These are phyloP conservation scores for Garcileccinum viscosum DNA, from an alignment of 1,284 basidiomycete genomes.

Conservation along the genomic window DNA sequence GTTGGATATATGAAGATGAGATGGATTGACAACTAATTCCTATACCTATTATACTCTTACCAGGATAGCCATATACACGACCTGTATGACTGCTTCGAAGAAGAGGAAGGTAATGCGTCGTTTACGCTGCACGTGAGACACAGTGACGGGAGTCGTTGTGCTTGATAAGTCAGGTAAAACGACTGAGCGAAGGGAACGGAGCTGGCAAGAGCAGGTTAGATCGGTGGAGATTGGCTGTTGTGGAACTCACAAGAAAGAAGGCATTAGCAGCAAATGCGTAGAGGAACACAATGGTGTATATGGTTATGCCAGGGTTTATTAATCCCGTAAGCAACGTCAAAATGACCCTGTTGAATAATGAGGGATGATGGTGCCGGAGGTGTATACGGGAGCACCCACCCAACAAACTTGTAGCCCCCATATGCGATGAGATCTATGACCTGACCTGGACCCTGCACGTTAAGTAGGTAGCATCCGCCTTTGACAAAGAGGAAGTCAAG, in stretches of 20 bases:
- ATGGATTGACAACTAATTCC: not conserved
- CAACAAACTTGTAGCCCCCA: slow-evolving; percentile 97
- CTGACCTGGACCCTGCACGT: slow-evolving; percentile 78
- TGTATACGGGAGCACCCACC: slow-evolving; percentile 53
- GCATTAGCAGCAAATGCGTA: slow-evolving; percentile 90
- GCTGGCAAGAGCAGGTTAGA: slow-evolving; percentile 48
- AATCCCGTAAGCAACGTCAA: slow-evolving; percentile 70
- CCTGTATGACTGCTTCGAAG: slow-evolving; percentile 76
- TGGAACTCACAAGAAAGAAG: slow-evolving; percentile 84
- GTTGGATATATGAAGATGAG: slow-evolving; percentile 1
- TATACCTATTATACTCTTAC: slow-evolving; percentile 54
- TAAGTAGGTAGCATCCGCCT: slow-evolving; percentile 89
- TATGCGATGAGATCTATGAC: slow-evolving; percentile 82
- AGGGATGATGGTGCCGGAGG: not conserved
- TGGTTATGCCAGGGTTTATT: slow-evolving; percentile 61
- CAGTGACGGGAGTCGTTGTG: slow-evolving; percentile 55
- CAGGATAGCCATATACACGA: slow-evolving; percentile 82
- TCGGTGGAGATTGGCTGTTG: not conserved
- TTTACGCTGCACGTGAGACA: slow-evolving; percentile 81
- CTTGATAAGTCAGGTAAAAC: slow-evolving; percentile 70
- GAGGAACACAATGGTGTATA: slow-evolving; percentile 78
- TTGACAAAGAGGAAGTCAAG: slow-evolving; percentile 90
- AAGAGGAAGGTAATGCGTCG: slow-evolving; percentile 86
- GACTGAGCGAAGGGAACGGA: slow-evolving; percentile 90
- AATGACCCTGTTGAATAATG: slow-evolving; percentile 62